Percentiles rank a stretch among this genome's conserved stretches.
phyloP scores from a whole-genome alignment of 192 early-diverging fungal species.

The Obelidium mucronatum region DNA sequence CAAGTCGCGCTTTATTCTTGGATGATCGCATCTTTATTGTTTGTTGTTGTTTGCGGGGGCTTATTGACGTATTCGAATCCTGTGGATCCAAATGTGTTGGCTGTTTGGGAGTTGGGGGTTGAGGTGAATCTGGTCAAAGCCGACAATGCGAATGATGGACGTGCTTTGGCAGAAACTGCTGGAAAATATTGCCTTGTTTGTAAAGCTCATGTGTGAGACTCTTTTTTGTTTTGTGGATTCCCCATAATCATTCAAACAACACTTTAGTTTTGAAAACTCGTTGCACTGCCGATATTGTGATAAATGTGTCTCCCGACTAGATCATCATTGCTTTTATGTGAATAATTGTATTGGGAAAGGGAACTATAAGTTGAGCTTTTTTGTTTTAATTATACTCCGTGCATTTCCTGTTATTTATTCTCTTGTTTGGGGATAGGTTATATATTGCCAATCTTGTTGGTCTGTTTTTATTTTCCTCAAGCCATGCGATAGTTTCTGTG shows the following conservation, averaged over 20 bases:
- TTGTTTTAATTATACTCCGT: too few species aligned
- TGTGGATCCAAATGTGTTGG: slow-evolving; percentile 25
- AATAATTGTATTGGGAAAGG: slow-evolving; percentile 57
- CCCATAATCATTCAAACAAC: background rate
- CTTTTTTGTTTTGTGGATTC: background rate
- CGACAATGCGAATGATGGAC: background rate
- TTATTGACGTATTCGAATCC: slow-evolving; percentile 39
- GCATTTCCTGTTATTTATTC: too few species aligned
- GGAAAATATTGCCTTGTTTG: slow-evolving; percentile 25
- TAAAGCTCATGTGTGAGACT: slow-evolving; percentile 14
- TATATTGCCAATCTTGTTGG: background rate
- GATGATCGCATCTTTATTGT: background rate
- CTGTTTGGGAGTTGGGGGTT: background rate
- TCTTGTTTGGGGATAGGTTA: too few species aligned
- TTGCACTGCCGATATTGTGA: slow-evolving; percentile 61
- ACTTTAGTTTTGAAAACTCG: slow-evolving; percentile 20
- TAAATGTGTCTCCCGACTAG: slow-evolving; percentile 56
- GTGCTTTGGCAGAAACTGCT: background rate
- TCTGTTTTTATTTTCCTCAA: background rate
- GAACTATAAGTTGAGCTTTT: slow-evolving; percentile 57
- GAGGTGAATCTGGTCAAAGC: background rate
- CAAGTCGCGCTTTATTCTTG: background rate
- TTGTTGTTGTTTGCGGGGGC: slow-evolving; percentile 13
- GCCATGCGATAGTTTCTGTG: background rate
- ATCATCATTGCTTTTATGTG: slow-evolving; percentile 62